phyloP scores from a whole-genome alignment of 495 filamentous ascomycete genomes.

The Staphylotrichum tortipilum region DNA sequence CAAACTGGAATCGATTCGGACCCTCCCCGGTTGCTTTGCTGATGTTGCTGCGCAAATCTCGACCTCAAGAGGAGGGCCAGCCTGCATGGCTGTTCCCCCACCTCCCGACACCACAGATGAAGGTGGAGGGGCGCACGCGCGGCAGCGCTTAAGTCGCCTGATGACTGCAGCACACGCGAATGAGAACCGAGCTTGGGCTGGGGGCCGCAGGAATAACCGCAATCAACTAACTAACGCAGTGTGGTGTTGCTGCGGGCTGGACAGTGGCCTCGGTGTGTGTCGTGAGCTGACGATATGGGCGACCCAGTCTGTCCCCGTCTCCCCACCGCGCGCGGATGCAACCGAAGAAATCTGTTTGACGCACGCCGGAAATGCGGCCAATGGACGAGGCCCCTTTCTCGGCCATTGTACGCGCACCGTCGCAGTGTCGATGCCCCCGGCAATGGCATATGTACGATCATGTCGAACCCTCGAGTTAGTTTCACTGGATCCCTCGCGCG shows the following conservation, averaged over 20 bases:
- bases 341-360: no score
- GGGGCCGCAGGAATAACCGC: not conserved
- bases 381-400: no score
- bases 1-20: not conserved
- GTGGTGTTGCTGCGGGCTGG: not conserved
- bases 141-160: not conserved
- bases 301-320: no score
- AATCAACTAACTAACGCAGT: no score
- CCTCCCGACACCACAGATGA: not conserved
- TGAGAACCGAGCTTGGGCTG: not conserved
- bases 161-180: not conserved
- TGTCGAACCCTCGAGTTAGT: no score
- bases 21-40: no score
- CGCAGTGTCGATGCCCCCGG: no score
- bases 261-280: not conserved
- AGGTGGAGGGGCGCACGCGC: not conserved
- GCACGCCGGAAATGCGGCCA: no score
- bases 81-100: not conserved
- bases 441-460: not conserved
- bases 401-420: no score
- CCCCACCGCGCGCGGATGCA: no score
- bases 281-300: not conserved
- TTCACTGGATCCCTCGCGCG: no score
- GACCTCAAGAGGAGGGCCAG: not conserved
- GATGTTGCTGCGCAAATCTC: no score